Percentiles rank a stretch among this genome's conserved stretches.
Evolutionary conservation across 352 stramenopile genomes (phyloP).

Genomic region (Globisporangium canariense): DNA sequence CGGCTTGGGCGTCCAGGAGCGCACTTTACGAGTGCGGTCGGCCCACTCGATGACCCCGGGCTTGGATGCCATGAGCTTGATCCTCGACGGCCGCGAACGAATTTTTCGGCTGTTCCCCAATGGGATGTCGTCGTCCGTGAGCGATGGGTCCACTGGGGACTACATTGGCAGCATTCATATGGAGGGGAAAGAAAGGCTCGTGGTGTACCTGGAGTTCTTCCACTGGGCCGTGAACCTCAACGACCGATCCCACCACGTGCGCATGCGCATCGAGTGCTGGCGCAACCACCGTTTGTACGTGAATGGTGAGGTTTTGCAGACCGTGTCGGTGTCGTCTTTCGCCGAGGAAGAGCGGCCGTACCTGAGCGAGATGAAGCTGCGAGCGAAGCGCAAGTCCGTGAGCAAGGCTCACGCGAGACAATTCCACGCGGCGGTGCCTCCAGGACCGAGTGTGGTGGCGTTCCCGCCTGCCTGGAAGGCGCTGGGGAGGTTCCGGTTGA

Average conservation of each 20-base stretch:
- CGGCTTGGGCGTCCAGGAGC: constrained; percentile 33
- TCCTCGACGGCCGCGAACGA: constrained; percentile 58
- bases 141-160: constrained; percentile 34
- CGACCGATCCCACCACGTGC: constrained; percentile 36
- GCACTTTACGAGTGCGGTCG: constrained; percentile 35
- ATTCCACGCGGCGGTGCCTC: constrained; percentile 8
- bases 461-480: constrained; percentile 23
- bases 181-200: constrained; percentile 33
- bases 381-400: constrained; percentile 40
- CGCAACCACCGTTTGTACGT: constrained; percentile 37
- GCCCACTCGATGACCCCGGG: constrained; percentile 23
- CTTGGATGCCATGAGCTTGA: constrained; percentile 37
- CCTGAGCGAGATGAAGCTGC: constrained; percentile 47
- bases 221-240: constrained; percentile 29
- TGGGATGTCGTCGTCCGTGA: constrained; percentile 35
- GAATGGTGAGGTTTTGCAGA: constrained; percentile 46
- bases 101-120: constrained; percentile 60
- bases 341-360: constrained; percentile 35
- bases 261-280: constrained; percentile 41
- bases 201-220: constrained; percentile 54
- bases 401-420: constrained; percentile 23
- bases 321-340: constrained; percentile 25
- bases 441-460: neutral
- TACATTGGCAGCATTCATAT: constrained; percentile 60
- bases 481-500: constrained; percentile 32